A percentile compares a stretch with the other conserved stretches of the same genome.
Conservation (phyloP, 1,139 yeast genomes). For the Chernovozyma sophiae-reginae region DNA sequence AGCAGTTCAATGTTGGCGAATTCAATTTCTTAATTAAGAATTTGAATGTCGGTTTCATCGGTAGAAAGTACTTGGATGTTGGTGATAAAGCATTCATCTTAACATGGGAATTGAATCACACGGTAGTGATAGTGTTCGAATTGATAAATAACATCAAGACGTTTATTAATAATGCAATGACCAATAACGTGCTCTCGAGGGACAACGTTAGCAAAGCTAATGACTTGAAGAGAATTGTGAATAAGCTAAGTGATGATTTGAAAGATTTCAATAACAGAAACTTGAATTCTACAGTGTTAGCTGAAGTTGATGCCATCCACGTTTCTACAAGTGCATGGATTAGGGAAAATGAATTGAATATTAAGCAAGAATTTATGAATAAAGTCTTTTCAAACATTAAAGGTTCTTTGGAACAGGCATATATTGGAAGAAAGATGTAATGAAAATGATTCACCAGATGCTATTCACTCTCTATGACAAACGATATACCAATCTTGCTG, state of each 20-base stretch:
- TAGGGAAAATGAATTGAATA: conserved; percentile 10
- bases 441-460: no score
- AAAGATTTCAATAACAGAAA: conserved; percentile 4
- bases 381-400: conserved; percentile 10
- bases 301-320: neutral
- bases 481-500: no score
- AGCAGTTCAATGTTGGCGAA: conserved; percentile 20
- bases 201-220: conserved; percentile 2
- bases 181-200: neutral
- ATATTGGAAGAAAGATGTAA: neutral
- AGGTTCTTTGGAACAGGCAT: conserved; percentile 4
- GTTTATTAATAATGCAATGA: neutral
- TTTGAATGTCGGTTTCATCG: conserved; percentile 24
- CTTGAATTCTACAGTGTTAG: conserved; percentile 2
- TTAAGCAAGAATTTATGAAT: conserved; percentile 7
- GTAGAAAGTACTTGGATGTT: conserved; percentile 9
- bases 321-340: conserved; percentile 7
- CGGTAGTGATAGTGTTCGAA: conserved; percentile 21
- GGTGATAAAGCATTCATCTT: conserved; percentile 12
- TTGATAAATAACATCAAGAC: conserved; percentile 19
- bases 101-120: conserved; percentile 20
- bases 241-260: conserved; percentile 2
- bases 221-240: conserved; percentile 4
- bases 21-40: conserved; percentile 29
- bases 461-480: no score